Percentiles rank a stretch among this genome's conserved stretches.
Evolutionary conservation across 768 basidiomycete genomes (phyloP).

Genomic region (Panaeolus papilionaceus): DNA sequence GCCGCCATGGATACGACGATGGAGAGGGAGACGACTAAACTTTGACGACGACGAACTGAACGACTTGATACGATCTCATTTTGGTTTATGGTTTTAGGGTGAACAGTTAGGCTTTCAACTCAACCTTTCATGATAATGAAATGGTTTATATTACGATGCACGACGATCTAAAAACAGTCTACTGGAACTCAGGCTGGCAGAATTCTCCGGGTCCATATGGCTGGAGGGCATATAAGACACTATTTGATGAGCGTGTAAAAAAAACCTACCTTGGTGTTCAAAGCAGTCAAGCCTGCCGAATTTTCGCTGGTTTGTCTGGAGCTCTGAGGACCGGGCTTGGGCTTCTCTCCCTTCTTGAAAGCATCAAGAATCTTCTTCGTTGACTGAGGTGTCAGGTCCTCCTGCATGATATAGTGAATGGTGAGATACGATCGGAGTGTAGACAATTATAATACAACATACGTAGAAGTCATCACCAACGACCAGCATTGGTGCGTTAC

Average conservation of each 20-base stretch:
- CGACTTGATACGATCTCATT: background rate
- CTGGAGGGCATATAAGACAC: slow-evolving; percentile 44
- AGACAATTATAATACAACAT: slow-evolving; percentile 33
- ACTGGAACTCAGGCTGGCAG: slow-evolving; percentile 86
- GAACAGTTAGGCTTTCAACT: background rate
- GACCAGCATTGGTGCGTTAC: slow-evolving; percentile 97
- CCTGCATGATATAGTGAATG: slow-evolving; percentile 47
- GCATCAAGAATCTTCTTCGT: slow-evolving; percentile 83
- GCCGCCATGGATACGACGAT: slow-evolving; percentile 76
- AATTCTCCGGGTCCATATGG: slow-evolving; percentile 94
- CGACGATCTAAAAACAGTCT: slow-evolving; percentile 22
- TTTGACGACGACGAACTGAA: background rate
- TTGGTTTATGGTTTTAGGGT: background rate
- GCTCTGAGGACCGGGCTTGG: slow-evolving; percentile 93
- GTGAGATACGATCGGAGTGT: background rate
- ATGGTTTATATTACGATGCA: slow-evolving; percentile 10
- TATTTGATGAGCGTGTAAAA: background rate
- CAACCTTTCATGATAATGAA: background rate
- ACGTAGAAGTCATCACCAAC: slow-evolving; percentile 98
- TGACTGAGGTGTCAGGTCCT: slow-evolving; percentile 80
- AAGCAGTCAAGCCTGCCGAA: slow-evolving; percentile 86
- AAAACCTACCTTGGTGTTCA: slow-evolving; percentile 69
- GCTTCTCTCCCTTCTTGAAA: slow-evolving; percentile 82
- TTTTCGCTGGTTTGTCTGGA: slow-evolving; percentile 90
- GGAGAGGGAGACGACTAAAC: slow-evolving; percentile 81